phyloP scores from a whole-genome alignment of 495 filamentous ascomycete species.

The Aspergillus wentii region DNA sequence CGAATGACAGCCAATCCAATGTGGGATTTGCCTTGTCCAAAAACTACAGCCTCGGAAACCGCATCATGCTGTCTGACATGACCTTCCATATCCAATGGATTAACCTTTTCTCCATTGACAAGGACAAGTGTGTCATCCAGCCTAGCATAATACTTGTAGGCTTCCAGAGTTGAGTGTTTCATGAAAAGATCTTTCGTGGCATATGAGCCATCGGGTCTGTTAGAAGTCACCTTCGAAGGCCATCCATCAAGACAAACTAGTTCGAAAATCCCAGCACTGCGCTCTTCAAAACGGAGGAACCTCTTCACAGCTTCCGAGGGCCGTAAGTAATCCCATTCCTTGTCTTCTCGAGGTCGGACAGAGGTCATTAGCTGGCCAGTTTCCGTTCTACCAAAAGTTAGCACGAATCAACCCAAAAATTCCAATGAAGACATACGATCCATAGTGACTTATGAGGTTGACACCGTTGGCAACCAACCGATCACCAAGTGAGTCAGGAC shows the following conservation, averaged over 20 bases:
- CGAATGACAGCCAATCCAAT: conserved; percentile 46
- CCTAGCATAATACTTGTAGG: conserved; percentile 57
- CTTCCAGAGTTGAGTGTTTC: conserved; percentile 45
- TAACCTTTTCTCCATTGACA: conserved; percentile 65
- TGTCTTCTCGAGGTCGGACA: conserved; percentile 41
- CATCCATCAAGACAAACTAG: conserved; percentile 54
- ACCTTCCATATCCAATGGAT: conserved; percentile 58
- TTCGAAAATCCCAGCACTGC: conserved; percentile 50
- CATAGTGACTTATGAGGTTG: conserved; percentile 48
- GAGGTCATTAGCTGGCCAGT: conserved; percentile 55
- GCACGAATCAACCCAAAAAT: neutral
- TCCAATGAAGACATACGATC: conserved; percentile 35
- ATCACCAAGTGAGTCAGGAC: conserved; percentile 53
- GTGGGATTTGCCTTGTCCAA: conserved; percentile 31
- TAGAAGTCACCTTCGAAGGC: conserved; percentile 59
- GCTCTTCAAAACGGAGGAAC: conserved; percentile 49
- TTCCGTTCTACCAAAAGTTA: conserved; percentile 35
- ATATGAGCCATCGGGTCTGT: conserved; percentile 43
- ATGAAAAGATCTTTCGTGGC: conserved; percentile 44
- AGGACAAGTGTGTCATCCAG: conserved; percentile 58
- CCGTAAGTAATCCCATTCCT: conserved; percentile 65
- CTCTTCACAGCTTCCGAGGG: conserved; percentile 25
- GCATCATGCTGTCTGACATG: conserved; percentile 27
- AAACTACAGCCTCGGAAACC: conserved; percentile 35
- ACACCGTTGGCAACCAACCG: conserved; percentile 49